These are phyloP conservation scores for Hortaea werneckii DNA, from an alignment of 2,329 filamentous ascomycete genomes.

Conservation along the genomic window DNA sequence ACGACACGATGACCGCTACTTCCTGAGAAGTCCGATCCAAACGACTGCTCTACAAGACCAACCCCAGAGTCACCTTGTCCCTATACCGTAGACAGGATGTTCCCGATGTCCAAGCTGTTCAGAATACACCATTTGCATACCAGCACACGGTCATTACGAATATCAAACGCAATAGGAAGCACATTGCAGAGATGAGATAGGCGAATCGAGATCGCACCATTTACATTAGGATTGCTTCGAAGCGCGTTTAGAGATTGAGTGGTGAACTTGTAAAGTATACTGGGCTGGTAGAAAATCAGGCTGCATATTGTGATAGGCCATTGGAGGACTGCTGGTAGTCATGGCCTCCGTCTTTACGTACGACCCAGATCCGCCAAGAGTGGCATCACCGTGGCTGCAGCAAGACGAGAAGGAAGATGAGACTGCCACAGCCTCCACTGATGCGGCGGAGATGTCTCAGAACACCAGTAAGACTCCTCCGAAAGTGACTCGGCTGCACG, in stretches of 20 bases:
- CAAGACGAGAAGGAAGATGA: background rate
- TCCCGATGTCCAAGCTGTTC: conserved; percentile 4
- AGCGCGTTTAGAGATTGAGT: too few species aligned
- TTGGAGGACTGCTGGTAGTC: background rate
- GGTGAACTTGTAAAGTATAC: too few species aligned
- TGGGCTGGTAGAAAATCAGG: too few species aligned
- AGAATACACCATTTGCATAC: conserved; percentile 3
- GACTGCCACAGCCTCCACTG: background rate
- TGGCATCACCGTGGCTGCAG: conserved; percentile 81
- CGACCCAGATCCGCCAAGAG: conserved; percentile 74
- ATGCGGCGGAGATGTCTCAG: background rate
- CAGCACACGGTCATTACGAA: conserved; percentile 3
- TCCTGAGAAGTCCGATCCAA: background rate
- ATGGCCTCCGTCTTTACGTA: conserved; percentile 98
- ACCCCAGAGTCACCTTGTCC: background rate
- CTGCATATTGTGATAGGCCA: too few species aligned
- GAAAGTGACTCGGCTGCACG: conserved; percentile 61
- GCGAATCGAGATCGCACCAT: too few species aligned
- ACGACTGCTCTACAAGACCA: background rate
- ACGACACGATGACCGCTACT: background rate
- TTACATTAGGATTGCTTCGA: too few species aligned
- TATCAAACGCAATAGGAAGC: background rate
- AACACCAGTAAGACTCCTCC: background rate
- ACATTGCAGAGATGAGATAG: conserved; percentile 1
- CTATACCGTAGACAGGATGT: conserved; percentile 3